Conservation (phyloP, 192 early-diverging fungal genomes). For the Polychytrium aggregatum region DNA sequence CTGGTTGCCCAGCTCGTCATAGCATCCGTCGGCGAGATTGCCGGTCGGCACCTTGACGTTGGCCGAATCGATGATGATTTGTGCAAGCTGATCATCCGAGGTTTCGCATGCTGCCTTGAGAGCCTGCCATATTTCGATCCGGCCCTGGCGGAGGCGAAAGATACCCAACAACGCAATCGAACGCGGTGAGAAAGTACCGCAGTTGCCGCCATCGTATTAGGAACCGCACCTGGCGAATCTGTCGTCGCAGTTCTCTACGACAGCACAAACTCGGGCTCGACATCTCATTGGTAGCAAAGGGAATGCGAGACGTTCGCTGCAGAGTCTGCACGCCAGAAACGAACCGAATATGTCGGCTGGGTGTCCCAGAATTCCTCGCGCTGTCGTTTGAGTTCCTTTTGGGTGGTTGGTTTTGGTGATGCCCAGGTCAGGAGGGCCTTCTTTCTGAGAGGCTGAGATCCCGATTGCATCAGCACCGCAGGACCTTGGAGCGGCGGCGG, state of each 20-base stretch:
- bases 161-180: too few relatives aligned
- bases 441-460: too few relatives aligned
- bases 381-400: slow-evolving; percentile 30
- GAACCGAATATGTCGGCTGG: slow-evolving; percentile 54
- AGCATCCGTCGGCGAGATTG: slow-evolving; percentile 59
- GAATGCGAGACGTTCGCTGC: background rate
- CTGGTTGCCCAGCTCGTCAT: slow-evolving; percentile 62
- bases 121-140: slow-evolving; percentile 68
- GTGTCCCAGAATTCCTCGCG: slow-evolving; percentile 67
- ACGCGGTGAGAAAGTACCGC: too few relatives aligned
- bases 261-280: too few relatives aligned
- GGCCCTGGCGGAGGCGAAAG: slow-evolving; percentile 24
- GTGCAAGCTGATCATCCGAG: slow-evolving; percentile 35
- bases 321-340: background rate
- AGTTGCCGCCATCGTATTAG: too few relatives aligned
- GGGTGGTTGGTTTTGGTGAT: slow-evolving; percentile 25
- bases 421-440: slow-evolving; percentile 29
- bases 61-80: slow-evolving; percentile 54
- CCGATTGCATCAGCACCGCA: too few relatives aligned
- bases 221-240: too few relatives aligned
- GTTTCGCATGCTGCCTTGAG: slow-evolving; percentile 47
- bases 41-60: slow-evolving; percentile 62
- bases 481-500: too few relatives aligned
- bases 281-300: too few relatives aligned
- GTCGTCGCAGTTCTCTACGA: too few relatives aligned